A percentile compares a stretch with the other conserved stretches of the same genome.
These are phyloP conservation scores for Hemileia vastatrix DNA, from an alignment of 1,284 basidiomycete genomes.

Conservation along the genomic window DNA sequence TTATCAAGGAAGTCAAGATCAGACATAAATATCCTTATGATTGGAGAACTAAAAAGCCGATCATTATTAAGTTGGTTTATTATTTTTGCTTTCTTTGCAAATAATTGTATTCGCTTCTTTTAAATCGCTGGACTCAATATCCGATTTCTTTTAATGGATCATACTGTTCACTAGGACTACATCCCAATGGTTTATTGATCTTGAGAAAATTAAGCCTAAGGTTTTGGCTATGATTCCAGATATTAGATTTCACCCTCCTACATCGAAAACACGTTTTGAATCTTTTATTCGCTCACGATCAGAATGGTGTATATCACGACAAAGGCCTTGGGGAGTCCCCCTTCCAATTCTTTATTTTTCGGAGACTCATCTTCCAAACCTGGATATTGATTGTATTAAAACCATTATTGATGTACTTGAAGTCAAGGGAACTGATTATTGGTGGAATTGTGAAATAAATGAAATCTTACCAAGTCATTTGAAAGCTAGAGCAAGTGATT, in stretches of 20 bases:
- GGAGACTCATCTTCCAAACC: constrained; percentile 57
- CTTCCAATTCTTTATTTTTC: constrained; percentile 78
- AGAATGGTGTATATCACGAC: constrained; percentile 99
- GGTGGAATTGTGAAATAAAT: constrained; percentile 80
- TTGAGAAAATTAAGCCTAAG: constrained; percentile 68
- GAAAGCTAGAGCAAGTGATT: constrained; percentile 49
- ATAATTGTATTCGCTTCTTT: not conserved
- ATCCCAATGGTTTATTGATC: constrained; percentile 94
- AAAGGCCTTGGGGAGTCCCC: constrained; percentile 95
- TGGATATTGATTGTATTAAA: constrained; percentile 59
- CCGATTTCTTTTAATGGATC: no score
- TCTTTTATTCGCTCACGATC: constrained; percentile 76
- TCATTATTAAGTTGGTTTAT: constrained; percentile 66
- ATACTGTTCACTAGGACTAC: constrained; percentile 58
- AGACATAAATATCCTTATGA: constrained; percentile 92
- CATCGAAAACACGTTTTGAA: constrained; percentile 73
- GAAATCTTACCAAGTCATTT: constrained; percentile 67
- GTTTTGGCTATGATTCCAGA: constrained; percentile 63
- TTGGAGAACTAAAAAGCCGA: constrained; percentile 88
- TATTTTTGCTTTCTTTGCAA: not conserved
- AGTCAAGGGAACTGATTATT: constrained; percentile 64
- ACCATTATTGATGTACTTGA: constrained; percentile 71
- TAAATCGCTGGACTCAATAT: not conserved
- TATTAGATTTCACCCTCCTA: constrained; percentile 65
- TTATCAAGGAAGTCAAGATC: constrained; percentile 60